Evolutionary conservation across 305 asterid species (phyloP), one percentile per base, ranked within the genome.

Genomic region (Petunia hybrid): DNA sequence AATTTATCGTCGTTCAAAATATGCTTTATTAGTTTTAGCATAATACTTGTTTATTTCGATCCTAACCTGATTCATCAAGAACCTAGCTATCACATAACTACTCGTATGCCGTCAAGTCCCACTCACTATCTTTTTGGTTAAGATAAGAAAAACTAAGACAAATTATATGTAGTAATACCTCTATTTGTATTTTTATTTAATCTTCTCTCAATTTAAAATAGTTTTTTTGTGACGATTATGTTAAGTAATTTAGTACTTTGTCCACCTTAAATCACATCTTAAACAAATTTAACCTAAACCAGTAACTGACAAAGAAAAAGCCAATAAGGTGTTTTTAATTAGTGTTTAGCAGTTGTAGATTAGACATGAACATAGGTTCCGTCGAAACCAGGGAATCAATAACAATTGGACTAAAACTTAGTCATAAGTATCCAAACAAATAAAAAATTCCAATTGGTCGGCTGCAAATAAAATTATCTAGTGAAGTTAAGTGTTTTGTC

Each of bases 401-500:
- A 35, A 73, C 2, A 6, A 31, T 4, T 35, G 42, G n/a, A 48
- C 6, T 48, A 48, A 5, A 71, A 14, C 45, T 71, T 71, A 48
- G 3, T 9, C 14, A 6, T 22, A 46, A 9, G 6, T 48, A 48
- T 46, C 2, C 48, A 35, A 35, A 51, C 45, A 51, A 73, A 73
- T 35, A 48, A 73, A 35, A 46, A 36, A 12, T 13, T 45, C 46
- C 78, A 36, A 51, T 73, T 73, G 78, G 63, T 51, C 63, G 35
- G 63, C 46, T 1, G 7, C 35, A 51, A 73, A 31, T 31, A 46
- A n/a, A 71, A 70, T 71, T 48, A 51, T 14, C 4, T 51, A 35
- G 56, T 38, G 56, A 61, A 61, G 5, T 61, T 61, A 5, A 73
- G 63, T 73, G 78, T 48, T 73, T 51, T 70, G 61, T 70, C 42